Percentiles rank a stretch among this genome's conserved stretches.
Evolutionary conservation across 345 rosid species (phyloP).

Genomic region (Orychophragmus violaceus): DNA sequence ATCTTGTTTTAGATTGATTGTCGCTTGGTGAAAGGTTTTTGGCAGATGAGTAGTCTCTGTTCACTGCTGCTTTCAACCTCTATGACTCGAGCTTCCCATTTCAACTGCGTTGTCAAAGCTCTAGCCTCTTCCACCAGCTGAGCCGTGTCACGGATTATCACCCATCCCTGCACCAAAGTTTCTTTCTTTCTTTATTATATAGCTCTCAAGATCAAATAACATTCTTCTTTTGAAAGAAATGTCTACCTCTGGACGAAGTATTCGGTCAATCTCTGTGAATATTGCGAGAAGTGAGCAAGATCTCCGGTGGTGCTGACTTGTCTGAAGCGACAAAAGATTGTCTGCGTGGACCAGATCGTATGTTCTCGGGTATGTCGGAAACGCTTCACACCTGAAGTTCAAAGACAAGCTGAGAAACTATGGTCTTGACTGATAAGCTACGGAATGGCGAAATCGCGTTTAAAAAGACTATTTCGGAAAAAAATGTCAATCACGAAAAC

Average conservation of each 20-base stretch:
- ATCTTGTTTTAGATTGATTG: conserved; percentile 42
- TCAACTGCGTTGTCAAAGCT: conserved; percentile 54
- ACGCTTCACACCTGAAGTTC: conserved; percentile 81
- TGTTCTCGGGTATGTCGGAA: conserved; percentile 92
- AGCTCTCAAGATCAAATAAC: neutral
- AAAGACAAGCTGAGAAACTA: neutral
- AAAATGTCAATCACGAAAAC: no score
- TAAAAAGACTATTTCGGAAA: no score
- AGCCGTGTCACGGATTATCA: conserved; percentile 71
- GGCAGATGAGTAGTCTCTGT: conserved; percentile 88
- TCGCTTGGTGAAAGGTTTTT: conserved; percentile 79
- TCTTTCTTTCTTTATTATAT: neutral
- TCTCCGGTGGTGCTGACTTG: conserved; percentile 33
- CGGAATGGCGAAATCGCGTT: no score
- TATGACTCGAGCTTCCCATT: conserved; percentile 91
- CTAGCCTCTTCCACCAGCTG: conserved; percentile 71
- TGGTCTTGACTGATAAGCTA: no score
- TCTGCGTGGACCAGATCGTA: conserved; percentile 91
- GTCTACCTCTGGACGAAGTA: conserved; percentile 99
- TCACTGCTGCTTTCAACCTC: conserved; percentile 84
- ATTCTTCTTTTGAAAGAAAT: no score
- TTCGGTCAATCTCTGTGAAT: conserved; percentile 78
- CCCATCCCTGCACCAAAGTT: conserved; percentile 74
- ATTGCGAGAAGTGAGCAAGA: conserved; percentile 53
- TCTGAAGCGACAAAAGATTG: conserved; percentile 67